These are phyloP conservation scores for Barnettozyma siamensis DNA, from an alignment of 805 yeast genomes.

Conservation along the genomic window DNA sequence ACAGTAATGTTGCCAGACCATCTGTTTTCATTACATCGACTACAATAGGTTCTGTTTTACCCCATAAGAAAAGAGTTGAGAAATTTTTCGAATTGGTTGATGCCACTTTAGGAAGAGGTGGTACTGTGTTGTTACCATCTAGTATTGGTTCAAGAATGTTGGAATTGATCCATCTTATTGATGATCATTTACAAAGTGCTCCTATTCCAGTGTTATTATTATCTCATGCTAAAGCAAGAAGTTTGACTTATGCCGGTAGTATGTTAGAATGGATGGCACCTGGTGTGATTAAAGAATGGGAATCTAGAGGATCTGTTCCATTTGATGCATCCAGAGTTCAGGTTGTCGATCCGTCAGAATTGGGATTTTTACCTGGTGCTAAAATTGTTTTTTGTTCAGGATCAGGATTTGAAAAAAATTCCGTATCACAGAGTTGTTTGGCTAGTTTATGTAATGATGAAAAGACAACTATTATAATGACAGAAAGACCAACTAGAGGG, in stretches of 20 bases:
- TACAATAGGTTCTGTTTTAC: conserved; percentile 55
- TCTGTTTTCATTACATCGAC: conserved; percentile 76
- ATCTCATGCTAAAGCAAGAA: conserved; percentile 75
- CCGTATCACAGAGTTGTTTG: conserved; percentile 47
- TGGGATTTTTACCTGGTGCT: conserved; percentile 54
- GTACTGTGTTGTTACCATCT: conserved; percentile 79
- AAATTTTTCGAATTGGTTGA: conserved; percentile 57
- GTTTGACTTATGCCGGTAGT: conserved; percentile 74
- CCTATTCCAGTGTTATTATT: conserved; percentile 67
- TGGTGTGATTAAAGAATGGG: conserved; percentile 82
- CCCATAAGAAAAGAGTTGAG: conserved; percentile 60
- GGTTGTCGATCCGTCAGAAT: conserved; percentile 49
- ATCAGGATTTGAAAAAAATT: conserved; percentile 57
- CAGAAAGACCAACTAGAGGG: conserved; percentile 52
- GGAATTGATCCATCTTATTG: conserved; percentile 72
- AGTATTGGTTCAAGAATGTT: conserved; percentile 75
- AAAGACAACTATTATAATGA: conserved; percentile 64
- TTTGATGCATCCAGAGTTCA: conserved; percentile 68
- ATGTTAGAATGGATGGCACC: conserved; percentile 96
- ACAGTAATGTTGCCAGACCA: conserved; percentile 67
- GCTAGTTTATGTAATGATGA: conserved; percentile 56
- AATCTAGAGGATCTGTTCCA: conserved; percentile 63
- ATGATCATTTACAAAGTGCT: conserved; percentile 45
- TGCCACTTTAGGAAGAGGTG: conserved; percentile 66
- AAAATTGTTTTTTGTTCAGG: conserved; percentile 80